These are phyloP conservation scores for Uncinocarpus reesii DNA, from an alignment of 2,329 filamentous ascomycete genomes.

Conservation along the genomic window DNA sequence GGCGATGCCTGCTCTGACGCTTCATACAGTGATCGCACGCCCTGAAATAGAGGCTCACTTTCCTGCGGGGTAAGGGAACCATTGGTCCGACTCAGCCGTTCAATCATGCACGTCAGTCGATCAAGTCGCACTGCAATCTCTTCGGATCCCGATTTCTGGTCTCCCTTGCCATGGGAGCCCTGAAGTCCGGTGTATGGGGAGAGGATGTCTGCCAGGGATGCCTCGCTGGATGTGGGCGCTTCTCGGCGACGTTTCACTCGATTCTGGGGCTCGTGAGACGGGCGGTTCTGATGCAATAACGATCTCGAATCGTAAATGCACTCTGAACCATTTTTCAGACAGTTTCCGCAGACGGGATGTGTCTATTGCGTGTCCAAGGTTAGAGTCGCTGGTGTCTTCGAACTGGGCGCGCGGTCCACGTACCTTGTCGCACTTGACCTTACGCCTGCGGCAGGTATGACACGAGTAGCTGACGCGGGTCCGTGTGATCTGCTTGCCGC, in stretches of 20 bases:
- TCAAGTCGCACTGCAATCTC: conserved; percentile 37
- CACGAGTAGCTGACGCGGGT: conserved; percentile 41
- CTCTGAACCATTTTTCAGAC: conserved; percentile 34
- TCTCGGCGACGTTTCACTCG: conserved; percentile 31
- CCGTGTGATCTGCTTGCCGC: conserved; percentile 38
- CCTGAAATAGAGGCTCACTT: conserved; percentile 8
- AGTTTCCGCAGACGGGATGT: conserved; percentile 39
- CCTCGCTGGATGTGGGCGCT: conserved; percentile 16
- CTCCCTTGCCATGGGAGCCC: conserved; percentile 18
- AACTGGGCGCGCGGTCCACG: not conserved
- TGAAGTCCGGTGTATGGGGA: conserved; percentile 25
- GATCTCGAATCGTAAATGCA: conserved; percentile 33
- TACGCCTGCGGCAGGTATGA: conserved; percentile 37
- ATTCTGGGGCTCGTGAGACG: conserved; percentile 18
- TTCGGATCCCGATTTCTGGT: conserved; percentile 24
- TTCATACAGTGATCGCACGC: conserved; percentile 4
- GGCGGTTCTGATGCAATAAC: conserved; percentile 9
- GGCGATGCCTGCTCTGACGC: not conserved
- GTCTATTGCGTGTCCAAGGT: conserved; percentile 21
- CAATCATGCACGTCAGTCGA: conserved; percentile 38
- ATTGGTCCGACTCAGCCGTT: conserved; percentile 31
- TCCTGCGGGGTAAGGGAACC: conserved; percentile 22
- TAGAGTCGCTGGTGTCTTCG: too few relatives aligned
- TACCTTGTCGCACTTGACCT: conserved; percentile 36
- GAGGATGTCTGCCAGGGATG: conserved; percentile 25